These are phyloP conservation scores for Sporisorium iseilematis-ciliati DNA, from an alignment of 1,284 basidiomycete species.

Conservation along the genomic window DNA sequence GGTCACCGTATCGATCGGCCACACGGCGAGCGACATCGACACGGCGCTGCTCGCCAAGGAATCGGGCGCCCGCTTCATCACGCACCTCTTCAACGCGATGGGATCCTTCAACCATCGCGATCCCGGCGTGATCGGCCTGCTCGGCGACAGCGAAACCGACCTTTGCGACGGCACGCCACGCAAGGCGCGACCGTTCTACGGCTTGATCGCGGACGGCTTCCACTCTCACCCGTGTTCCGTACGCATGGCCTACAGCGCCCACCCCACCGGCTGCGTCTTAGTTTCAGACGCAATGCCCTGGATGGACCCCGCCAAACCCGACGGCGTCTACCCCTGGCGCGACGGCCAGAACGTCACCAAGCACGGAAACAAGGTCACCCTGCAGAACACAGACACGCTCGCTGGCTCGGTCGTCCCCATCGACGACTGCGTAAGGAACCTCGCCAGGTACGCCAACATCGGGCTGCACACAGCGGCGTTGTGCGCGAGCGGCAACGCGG, in stretches of 20 bases:
- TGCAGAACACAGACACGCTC: slow-evolving; percentile 86
- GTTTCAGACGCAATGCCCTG: slow-evolving; percentile 91
- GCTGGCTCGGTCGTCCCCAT: slow-evolving; percentile 81
- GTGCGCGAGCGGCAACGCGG: slow-evolving; percentile 85
- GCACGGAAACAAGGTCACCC: slow-evolving; percentile 81
- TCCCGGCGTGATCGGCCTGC: slow-evolving; percentile 79
- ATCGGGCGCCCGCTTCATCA: slow-evolving; percentile 83
- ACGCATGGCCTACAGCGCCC: slow-evolving; percentile 83
- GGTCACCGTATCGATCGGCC: slow-evolving; percentile 84
- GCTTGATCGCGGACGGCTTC: slow-evolving; percentile 88
- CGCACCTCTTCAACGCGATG: slow-evolving; percentile 93
- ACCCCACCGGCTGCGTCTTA: slow-evolving; percentile 85
- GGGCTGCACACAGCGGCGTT: slow-evolving; percentile 84
- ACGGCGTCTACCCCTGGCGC: slow-evolving; percentile 88
- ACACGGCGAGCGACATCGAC: slow-evolving; percentile 79
- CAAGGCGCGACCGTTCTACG: slow-evolving; percentile 76
- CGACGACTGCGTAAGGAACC: slow-evolving; percentile 84
- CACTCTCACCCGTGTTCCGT: slow-evolving; percentile 91
- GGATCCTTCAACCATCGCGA: slow-evolving; percentile 80
- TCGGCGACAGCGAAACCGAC: slow-evolving; percentile 75
- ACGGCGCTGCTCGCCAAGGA: slow-evolving; percentile 78
- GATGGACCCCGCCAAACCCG: slow-evolving; percentile 83
- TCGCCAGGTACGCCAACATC: slow-evolving; percentile 83
- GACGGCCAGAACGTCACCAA: slow-evolving; percentile 82
- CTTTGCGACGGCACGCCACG: slow-evolving; percentile 9